Percentiles rank a stretch among this genome's conserved stretches.
These are phyloP conservation scores for Choanephora cucurbitarum DNA, from an alignment of 371 early-diverging fungal species.

Conservation along the genomic window DNA sequence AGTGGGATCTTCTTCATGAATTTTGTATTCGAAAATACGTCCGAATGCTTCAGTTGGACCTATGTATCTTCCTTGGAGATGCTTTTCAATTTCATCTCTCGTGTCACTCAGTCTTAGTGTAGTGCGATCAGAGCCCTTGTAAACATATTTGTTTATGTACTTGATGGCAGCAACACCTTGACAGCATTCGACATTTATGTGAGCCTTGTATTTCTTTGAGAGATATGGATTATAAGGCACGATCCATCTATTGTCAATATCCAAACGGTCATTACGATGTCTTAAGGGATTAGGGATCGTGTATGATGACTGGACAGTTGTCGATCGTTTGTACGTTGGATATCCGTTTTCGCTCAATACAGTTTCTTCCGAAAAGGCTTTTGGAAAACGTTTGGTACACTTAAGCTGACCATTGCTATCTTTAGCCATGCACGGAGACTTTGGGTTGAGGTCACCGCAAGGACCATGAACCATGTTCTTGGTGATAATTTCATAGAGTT, in stretches of 20 bases:
- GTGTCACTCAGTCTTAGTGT: conserved; percentile 1
- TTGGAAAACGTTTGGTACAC: conserved; percentile 9
- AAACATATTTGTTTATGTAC: conserved; percentile 44
- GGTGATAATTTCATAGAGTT: too few species aligned
- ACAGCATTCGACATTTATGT: conserved; percentile 46
- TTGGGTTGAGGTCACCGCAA: conserved; percentile 10
- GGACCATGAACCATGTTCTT: conserved; percentile 11
- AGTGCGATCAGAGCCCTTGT: conserved; percentile 29
- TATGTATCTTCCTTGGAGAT: too few species aligned
- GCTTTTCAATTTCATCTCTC: conserved; percentile 4
- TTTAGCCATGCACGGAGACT: conserved; percentile 7
- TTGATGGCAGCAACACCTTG: conserved; percentile 30
- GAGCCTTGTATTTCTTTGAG: conserved; percentile 38
- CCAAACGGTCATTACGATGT: neutral
- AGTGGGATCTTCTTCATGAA: neutral
- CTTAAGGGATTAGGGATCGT: neutral
- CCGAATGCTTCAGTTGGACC: too few species aligned
- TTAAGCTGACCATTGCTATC: neutral
- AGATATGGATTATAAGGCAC: conserved; percentile 38
- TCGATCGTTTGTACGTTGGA: neutral
- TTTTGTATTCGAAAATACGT: conserved; percentile 6
- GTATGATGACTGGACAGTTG: neutral
- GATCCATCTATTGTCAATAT: conserved; percentile 32
- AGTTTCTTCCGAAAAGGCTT: conserved; percentile 1
- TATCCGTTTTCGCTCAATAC: conserved; percentile 3